phyloP scores from a whole-genome alignment of 768 basidiomycete genomes.

The Termitomyces sp. region DNA sequence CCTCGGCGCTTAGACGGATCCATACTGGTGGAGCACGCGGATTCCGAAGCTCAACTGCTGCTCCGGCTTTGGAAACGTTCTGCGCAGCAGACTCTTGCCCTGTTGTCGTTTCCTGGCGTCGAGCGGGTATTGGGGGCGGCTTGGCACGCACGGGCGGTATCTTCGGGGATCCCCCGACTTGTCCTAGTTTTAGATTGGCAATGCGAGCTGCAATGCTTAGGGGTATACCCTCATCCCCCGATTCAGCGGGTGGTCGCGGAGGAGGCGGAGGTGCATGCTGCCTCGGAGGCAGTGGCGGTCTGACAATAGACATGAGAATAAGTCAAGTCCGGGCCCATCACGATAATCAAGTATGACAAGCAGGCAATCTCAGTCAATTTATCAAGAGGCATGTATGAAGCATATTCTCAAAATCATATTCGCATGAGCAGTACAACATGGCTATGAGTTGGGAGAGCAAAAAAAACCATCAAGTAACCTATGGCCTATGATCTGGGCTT shows the following conservation, averaged over 20 bases:
- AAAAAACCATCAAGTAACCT: conserved; percentile 2
- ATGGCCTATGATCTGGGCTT: conserved; percentile 57
- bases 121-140: conserved; percentile 15
- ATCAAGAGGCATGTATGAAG: not conserved
- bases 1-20: conserved; percentile 11
- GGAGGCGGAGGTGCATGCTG: conserved; percentile 20
- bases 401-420: conserved; percentile 5
- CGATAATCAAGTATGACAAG: not conserved
- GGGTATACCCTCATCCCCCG: conserved; percentile 4
- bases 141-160: conserved; percentile 4
- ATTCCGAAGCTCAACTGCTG: not conserved
- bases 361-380: not conserved
- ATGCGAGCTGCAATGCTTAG: conserved; percentile 26
- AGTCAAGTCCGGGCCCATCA: not conserved
- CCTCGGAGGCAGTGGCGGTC: conserved; percentile 21
- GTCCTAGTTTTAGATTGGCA: conserved; percentile 22
- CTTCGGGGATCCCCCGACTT: conserved; percentile 6
- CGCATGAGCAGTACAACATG: conserved; percentile 13
- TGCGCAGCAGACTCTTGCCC: not conserved
- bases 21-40: conserved; percentile 15
- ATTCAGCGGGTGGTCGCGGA: not conserved
- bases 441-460: conserved; percentile 9
- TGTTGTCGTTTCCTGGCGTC: conserved; percentile 1
- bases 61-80: not conserved
- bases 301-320: conserved; percentile 8